Evolutionary conservation across 139 green algal genomes (phyloP).

Genomic region (Haematococcus sp.): DNA sequence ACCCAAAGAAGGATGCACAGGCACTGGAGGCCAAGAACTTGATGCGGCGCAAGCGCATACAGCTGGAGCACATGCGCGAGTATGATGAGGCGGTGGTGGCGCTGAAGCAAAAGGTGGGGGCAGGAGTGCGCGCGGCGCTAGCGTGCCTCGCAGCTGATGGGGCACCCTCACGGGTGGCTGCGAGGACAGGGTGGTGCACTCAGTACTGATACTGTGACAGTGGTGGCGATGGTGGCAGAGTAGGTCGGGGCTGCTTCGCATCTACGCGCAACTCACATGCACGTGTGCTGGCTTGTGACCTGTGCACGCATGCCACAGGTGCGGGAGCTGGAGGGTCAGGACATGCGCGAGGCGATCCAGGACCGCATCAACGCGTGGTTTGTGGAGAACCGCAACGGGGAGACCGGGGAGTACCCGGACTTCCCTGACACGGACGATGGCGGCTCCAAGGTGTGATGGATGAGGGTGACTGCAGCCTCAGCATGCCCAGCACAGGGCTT

Average conservation of each 20-base stretch:
- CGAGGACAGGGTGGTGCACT: too few species aligned
- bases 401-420: conserved; percentile 78
- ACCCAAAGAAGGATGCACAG: conserved; percentile 54
- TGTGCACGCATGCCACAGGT: conserved; percentile 19
- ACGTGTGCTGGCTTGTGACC: too few species aligned
- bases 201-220: too few species aligned
- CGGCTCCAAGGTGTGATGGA: conserved; percentile 55
- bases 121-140: background rate
- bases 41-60: conserved; percentile 64
- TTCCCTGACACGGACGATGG: conserved; percentile 75
- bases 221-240: too few species aligned
- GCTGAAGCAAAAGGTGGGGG: conserved; percentile 71
- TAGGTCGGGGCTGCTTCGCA: too few species aligned
- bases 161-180: too few species aligned
- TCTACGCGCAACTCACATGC: conserved; percentile 3
- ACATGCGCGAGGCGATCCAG: conserved; percentile 86
- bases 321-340: conserved; percentile 72
- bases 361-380: conserved; percentile 91
- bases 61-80: conserved; percentile 60
- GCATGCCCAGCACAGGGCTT: too few species aligned
- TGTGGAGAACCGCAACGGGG: conserved; percentile 71
- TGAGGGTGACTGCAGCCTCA: too few species aligned
- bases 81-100: conserved; percentile 69
- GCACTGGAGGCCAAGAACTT: conserved; percentile 56
- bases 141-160: too few species aligned